A percentile compares a stretch with the other conserved stretches of the same genome.
Evolutionary conservation across 2,329 filamentous ascomycete species (phyloP).

Genomic region (Fusarium staphyleae): DNA sequence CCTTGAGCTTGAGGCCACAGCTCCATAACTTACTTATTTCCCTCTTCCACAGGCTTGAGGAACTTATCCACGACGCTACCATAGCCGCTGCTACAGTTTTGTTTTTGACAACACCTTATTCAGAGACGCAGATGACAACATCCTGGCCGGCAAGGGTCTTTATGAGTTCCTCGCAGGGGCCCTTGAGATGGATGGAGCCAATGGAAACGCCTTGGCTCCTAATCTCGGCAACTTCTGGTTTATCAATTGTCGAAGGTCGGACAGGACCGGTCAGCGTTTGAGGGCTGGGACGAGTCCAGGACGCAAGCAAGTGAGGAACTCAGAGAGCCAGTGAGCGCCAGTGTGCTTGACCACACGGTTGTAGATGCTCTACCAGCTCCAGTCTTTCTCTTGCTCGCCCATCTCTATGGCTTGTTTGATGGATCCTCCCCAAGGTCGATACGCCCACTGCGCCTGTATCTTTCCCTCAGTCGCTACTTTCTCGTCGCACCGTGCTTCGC

Average conservation of each 20-base stretch:
- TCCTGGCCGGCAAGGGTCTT: slow-evolving; percentile 19
- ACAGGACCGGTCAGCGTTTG: no score
- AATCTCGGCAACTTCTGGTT: slow-evolving; percentile 15
- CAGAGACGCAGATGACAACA: slow-evolving; percentile 18
- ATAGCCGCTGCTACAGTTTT: no score
- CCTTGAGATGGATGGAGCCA: slow-evolving; percentile 9
- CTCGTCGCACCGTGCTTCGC: slow-evolving; percentile 80
- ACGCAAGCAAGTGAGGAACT: slow-evolving; percentile 74
- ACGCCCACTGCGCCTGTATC: slow-evolving; percentile 95
- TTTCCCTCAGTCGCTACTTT: slow-evolving; percentile 88
- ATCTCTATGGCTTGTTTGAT: slow-evolving; percentile 87
- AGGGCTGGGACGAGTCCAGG: no score
- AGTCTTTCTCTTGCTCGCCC: slow-evolving; percentile 73
- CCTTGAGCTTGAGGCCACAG: no score
- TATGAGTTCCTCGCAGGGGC: slow-evolving; percentile 16
- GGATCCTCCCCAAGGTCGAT: slow-evolving; percentile 89
- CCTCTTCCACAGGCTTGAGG: no score
- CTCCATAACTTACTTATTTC: no score
- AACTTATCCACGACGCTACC: no score
- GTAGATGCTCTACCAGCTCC: slow-evolving; percentile 77
- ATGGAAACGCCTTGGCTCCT: slow-evolving; percentile 17
- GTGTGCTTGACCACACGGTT: slow-evolving; percentile 80
- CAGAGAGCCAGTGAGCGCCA: slow-evolving; percentile 82
- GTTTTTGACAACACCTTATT: no score
- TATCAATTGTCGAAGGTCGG: slow-evolving; percentile 24